Percentiles rank a stretch among this genome's conserved stretches.
Evolutionary conservation across 2,329 filamentous ascomycete genomes (phyloP).

Genomic region (Coniochaeta hoffmannii): DNA sequence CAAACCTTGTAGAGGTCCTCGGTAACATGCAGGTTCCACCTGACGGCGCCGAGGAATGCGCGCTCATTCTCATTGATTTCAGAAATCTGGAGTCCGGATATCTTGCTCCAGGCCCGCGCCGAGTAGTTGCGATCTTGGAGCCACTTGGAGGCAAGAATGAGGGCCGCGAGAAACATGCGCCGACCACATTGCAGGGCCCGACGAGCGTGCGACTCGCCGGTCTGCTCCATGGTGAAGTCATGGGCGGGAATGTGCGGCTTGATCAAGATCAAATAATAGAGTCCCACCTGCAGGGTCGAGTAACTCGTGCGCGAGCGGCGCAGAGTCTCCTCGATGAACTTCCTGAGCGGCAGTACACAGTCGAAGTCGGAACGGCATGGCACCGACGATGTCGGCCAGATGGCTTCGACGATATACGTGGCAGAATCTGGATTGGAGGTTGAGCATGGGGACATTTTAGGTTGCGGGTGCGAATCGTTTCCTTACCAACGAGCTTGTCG

Average conservation of each 20-base stretch:
- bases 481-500: slow-evolving; percentile 94
- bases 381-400: slow-evolving; percentile 87
- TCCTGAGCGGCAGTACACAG: slow-evolving; percentile 76
- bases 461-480: slow-evolving; percentile 15
- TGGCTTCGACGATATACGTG: slow-evolving; percentile 92
- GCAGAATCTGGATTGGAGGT: slow-evolving; percentile 70
- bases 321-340: slow-evolving; percentile 95
- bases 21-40: slow-evolving; percentile 92
- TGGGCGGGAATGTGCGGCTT: slow-evolving; percentile 78
- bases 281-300: slow-evolving; percentile 90
- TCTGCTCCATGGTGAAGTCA: slow-evolving; percentile 83
- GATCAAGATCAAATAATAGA: slow-evolving; percentile 94
- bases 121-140: slow-evolving; percentile 97
- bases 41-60: slow-evolving; percentile 79
- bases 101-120: slow-evolving; percentile 96
- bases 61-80: slow-evolving; percentile 98
- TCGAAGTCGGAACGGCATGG: slow-evolving; percentile 66
- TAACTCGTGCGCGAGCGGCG: slow-evolving; percentile 93
- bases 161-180: slow-evolving; percentile 91
- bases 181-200: slow-evolving; percentile 90
- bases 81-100: slow-evolving; percentile 84
- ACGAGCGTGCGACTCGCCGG: slow-evolving; percentile 60
- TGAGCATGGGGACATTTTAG: slow-evolving; percentile 20
- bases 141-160: slow-evolving; percentile 97
- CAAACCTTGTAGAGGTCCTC: slow-evolving; percentile 85